These are phyloP conservation scores for Sarocladiaceae sp. DNA, from an alignment of 2,329 filamentous ascomycete species.

Conservation along the genomic window DNA sequence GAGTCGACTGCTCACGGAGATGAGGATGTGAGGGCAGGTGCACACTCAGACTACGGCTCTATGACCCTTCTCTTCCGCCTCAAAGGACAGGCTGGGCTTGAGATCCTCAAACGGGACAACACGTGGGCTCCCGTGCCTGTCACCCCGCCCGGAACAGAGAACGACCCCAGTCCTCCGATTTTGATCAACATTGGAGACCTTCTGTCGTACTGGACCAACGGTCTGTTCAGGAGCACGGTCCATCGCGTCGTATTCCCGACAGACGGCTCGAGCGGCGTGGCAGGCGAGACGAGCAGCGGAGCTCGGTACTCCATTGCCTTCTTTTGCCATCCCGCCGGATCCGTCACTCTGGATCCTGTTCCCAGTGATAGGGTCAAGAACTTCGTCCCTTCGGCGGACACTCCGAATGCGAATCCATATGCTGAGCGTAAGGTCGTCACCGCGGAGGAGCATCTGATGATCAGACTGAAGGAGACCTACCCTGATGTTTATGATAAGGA, in stretches of 20 bases:
- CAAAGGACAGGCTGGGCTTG: constrained; percentile 76
- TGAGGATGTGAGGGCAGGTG: constrained; percentile 74
- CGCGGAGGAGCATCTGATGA: constrained; percentile 56
- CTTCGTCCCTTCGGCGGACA: constrained; percentile 27
- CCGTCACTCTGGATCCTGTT: constrained; percentile 47
- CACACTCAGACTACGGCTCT: constrained; percentile 81
- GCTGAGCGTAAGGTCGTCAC: constrained; percentile 52
- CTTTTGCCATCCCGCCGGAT: constrained; percentile 59
- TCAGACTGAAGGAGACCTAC: constrained; percentile 55
- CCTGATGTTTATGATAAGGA: constrained; percentile 44
- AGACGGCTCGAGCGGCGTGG: constrained; percentile 17
- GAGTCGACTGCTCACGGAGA: constrained; percentile 34
- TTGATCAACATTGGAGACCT: constrained; percentile 70
- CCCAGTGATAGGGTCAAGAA: constrained; percentile 51
- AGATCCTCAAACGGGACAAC: constrained; percentile 60
- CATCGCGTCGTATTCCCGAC: constrained; percentile 74
- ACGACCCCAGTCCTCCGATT: constrained; percentile 62
- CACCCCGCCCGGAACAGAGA: constrained; percentile 51
- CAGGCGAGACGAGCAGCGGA: constrained; percentile 41
- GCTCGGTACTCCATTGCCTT: constrained; percentile 61
- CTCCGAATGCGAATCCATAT: constrained; percentile 36
- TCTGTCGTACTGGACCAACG: constrained; percentile 83
- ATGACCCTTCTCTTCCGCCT: constrained; percentile 78
- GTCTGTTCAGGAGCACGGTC: constrained; percentile 78
- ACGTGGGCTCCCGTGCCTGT: constrained; percentile 62